Base-by-base conservation (phyloP, 306 rosid species). In the Spatholobus suberectus region DNA sequence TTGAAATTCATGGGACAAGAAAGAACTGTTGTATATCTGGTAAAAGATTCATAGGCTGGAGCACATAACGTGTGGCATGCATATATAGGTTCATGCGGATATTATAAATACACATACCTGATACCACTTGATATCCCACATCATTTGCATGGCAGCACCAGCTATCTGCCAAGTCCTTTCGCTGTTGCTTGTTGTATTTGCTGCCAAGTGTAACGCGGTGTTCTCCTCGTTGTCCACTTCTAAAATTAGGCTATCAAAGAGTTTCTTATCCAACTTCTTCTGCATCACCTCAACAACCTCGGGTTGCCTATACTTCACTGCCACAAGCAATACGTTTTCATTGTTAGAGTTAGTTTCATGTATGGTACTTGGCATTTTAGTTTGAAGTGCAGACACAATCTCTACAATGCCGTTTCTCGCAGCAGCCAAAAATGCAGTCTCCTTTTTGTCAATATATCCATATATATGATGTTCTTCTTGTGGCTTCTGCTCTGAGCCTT, bases 71-170 rank as follows among this genome's bases (percentile, higher is more conserved):
- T n/a, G n/a, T n/a, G n/a, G n/a, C n/a, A n/a, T n/a, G n/a, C n/a
- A n/a, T n/a, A n/a, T n/a, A n/a, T n/a, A n/a, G n/a, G n/a, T n/a
- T n/a, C n/a, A n/a, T n/a, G n/a, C n/a, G n/a, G n/a, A n/a, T n/a
- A n/a, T n/a, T n/a, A n/a, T 51, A 4, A 20, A 9, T 9, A 51
- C 65, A 18, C 18, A 61, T 73, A 84, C 88, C 88, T 84, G 14
- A 17, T 47, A 87, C 90, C 90, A 87, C 20, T 84, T 81, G 73
- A 87, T 34, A 32, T 87, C 85, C 87, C 81, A 84, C 54, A 76
- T 75, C 81, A 87, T 70, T 47, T 87, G 87, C 70, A 81, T 20
- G 49, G 90, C 90, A 2, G 27, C 24, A 4, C 90, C 88, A 9
- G 73, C 58, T 24, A 81, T 69, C 6, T 12, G 61, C 90, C 90